These are phyloP conservation scores for Cladosporium sp. DNA, from an alignment of 2,329 filamentous ascomycete species.

Conservation along the genomic window DNA sequence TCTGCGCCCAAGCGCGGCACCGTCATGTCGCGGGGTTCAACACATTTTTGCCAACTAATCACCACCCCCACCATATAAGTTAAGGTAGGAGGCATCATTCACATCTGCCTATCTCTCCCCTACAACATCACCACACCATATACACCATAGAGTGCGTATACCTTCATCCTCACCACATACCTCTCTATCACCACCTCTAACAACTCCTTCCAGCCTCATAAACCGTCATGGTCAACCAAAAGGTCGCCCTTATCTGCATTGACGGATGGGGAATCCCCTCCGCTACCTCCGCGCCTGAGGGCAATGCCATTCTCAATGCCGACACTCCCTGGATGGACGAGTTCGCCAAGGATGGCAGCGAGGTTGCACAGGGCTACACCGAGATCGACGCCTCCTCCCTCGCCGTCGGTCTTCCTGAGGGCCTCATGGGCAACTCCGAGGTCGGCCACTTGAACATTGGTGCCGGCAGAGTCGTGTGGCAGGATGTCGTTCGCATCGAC, in stretches of 20 bases:
- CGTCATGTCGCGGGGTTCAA: conserved; percentile 10
- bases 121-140: no score
- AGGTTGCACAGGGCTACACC: conserved; percentile 76
- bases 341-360: conserved; percentile 62
- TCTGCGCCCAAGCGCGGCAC: neutral
- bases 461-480: conserved; percentile 95
- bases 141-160: conserved; percentile 2
- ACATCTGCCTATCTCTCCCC: neutral
- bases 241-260: conserved; percentile 82
- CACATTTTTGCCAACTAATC: conserved; percentile 6
- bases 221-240: conserved; percentile 65
- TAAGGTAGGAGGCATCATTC: neutral
- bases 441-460: conserved; percentile 99
- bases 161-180: neutral
- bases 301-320: conserved; percentile 91
- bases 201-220: neutral
- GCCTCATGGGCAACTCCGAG: conserved; percentile 98
- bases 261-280: conserved; percentile 94
- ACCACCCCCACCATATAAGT: neutral
- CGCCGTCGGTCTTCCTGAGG: conserved; percentile 91
- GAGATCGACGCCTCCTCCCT: conserved; percentile 94
- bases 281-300: conserved; percentile 73
- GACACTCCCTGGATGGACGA: conserved; percentile 93
- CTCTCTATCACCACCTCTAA: neutral
- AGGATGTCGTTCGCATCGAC: conserved; percentile 87